Evolutionary conservation across 192 early-diverging fungal species (phyloP).

Genomic region (Dimargaris cristalligena): DNA sequence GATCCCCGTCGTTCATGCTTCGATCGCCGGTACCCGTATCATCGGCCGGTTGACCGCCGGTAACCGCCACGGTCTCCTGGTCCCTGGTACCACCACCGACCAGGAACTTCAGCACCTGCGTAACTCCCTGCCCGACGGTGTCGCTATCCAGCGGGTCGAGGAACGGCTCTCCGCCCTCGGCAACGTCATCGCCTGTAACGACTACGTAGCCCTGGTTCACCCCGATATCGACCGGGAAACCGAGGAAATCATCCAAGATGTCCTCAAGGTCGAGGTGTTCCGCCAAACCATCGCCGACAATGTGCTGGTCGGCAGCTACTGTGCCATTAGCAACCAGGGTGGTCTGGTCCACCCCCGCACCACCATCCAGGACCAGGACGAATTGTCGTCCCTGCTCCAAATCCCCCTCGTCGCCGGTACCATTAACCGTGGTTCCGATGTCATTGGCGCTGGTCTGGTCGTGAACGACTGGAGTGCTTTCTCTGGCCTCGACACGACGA

Average conservation of each 20-base stretch:
- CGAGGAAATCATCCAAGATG: constrained; percentile 97
- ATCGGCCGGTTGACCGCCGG: constrained; percentile 87
- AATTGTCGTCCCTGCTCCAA: constrained; percentile 91
- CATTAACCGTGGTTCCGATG: constrained; percentile 94
- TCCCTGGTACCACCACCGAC: constrained; percentile 92
- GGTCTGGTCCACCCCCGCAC: constrained; percentile 93
- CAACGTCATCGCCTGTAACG: constrained; percentile 99
- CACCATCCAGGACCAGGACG: constrained; percentile 91
- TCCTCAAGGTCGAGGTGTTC: constrained; percentile 96
- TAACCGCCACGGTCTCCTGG: constrained; percentile 85
- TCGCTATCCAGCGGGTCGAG: constrained; percentile 91
- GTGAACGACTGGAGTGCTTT: constrained; percentile 99
- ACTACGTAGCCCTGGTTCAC: constrained; percentile 96
- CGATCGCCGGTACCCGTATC: constrained; percentile 92
- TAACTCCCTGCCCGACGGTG: constrained; percentile 85
- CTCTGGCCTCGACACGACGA: constrained; percentile 90
- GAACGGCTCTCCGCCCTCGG: constrained; percentile 94
- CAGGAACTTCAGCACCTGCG: constrained; percentile 94
- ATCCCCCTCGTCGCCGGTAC: constrained; percentile 97
- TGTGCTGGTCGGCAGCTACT: constrained; percentile 90
- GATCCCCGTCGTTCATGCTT: constrained; percentile 89
- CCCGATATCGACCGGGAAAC: constrained; percentile 97
- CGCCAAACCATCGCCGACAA: constrained; percentile 96
- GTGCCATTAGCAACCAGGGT: constrained; percentile 92
- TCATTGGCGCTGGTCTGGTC: constrained; percentile 90